These are phyloP conservation scores for Nicotiana sylvestris DNA, from an alignment of 257 asterid species.

Conservation along the genomic window DNA sequence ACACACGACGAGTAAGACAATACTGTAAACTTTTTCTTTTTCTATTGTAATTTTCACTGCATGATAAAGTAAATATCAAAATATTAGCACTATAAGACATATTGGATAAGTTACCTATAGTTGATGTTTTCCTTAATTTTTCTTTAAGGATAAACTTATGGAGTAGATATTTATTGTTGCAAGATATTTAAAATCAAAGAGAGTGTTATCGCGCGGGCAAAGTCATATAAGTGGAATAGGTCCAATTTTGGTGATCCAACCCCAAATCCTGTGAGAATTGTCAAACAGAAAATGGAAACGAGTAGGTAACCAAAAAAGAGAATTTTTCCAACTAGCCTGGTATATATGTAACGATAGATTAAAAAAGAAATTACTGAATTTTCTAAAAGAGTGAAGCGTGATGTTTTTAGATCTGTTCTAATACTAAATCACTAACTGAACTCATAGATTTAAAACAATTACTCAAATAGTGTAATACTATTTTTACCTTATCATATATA, in stretches of 20 bases:
- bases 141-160: background rate
- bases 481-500: background rate
- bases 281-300: background rate
- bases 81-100: background rate
- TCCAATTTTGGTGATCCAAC: background rate
- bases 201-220: background rate
- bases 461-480: background rate
- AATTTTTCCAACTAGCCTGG: background rate
- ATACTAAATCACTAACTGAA: background rate
- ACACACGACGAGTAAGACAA: too few relatives aligned
- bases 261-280: background rate
- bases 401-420: background rate
- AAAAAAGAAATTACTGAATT: background rate
- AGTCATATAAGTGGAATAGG: background rate
- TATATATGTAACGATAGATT: too few relatives aligned
- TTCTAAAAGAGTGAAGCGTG: background rate
- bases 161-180: background rate
- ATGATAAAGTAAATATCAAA: background rate
- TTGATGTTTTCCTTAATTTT: background rate
- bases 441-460: background rate
- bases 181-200: background rate
- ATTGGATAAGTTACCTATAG: background rate
- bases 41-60: background rate
- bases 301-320: background rate
- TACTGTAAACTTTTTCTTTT: background rate